Percentiles rank a stretch among this genome's conserved stretches.
Conservation (phyloP, 176 grass and related monocot species). For the Typha latifolia region DNA sequence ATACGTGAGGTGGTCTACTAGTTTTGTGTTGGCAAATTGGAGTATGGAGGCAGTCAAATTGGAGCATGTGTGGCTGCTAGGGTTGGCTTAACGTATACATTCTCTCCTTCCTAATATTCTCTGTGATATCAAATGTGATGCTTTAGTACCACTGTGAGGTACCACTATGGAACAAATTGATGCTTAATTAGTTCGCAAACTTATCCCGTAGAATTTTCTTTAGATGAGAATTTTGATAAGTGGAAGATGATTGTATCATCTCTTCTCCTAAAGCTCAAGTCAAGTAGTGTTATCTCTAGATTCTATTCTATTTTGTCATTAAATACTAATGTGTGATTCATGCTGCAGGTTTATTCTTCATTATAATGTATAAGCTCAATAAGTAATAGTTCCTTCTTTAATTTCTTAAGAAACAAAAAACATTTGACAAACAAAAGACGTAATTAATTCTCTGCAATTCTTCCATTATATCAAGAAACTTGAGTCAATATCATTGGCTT, state of each 20-base stretch:
- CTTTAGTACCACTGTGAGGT: background rate
- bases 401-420: too few relatives aligned
- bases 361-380: too few relatives aligned
- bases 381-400: too few relatives aligned
- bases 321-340: too few relatives aligned
- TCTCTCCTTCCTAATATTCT: background rate
- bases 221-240: background rate
- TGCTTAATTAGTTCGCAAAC: background rate
- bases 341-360: too few relatives aligned
- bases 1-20: background rate
- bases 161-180: background rate
- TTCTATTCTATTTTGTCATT: too few relatives aligned
- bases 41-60: background rate
- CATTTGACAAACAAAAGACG: too few relatives aligned
- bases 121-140: background rate
- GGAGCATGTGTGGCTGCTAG: background rate
- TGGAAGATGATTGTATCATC: background rate
- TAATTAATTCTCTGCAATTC: too few relatives aligned
- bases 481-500: too few relatives aligned
- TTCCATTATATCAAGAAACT: too few relatives aligned
- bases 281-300: too few relatives aligned
- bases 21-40: background rate
- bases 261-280: background rate
- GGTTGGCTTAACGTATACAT: background rate
- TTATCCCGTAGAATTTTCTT: background rate